Percentiles rank a stretch among this genome's conserved stretches.
Conservation (phyloP, 129 eudicot species). For the Deinandra increscens region DNA sequence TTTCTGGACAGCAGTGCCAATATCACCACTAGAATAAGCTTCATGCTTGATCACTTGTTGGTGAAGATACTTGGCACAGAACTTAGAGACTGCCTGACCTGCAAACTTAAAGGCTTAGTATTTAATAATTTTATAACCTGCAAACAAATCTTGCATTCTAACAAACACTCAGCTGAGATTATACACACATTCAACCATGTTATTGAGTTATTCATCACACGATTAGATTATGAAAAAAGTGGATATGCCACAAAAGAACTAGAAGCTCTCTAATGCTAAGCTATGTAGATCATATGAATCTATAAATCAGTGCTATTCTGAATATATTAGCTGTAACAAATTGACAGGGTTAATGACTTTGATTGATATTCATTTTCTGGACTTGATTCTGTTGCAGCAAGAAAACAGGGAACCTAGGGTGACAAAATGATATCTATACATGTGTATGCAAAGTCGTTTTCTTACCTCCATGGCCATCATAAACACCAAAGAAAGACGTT, state of each 20-base stretch:
- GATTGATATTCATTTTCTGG: too few relatives aligned
- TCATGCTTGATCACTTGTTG: slow-evolving; percentile 70
- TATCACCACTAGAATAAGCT: slow-evolving; percentile 66
- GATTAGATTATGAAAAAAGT: too few relatives aligned
- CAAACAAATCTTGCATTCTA: neutral
- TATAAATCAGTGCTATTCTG: too few relatives aligned
- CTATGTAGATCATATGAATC: too few relatives aligned
- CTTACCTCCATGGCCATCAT: slow-evolving; percentile 98
- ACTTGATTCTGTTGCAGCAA: too few relatives aligned
- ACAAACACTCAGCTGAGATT: slow-evolving; percentile 5
- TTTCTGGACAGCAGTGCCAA: slow-evolving; percentile 52
- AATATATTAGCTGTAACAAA: too few relatives aligned
- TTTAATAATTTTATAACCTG: neutral
- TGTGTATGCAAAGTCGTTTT: neutral
- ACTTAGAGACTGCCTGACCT: slow-evolving; percentile 78
- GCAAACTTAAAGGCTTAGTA: slow-evolving; percentile 31
- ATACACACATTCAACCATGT: neutral
- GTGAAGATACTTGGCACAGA: slow-evolving; percentile 88
- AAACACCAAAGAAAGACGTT: slow-evolving; percentile 88
- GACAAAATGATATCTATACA: neutral
- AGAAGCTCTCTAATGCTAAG: too few relatives aligned
- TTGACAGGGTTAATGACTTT: too few relatives aligned
- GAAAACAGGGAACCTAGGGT: neutral
- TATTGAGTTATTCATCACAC: too few relatives aligned
- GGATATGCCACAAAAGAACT: too few relatives aligned